These are phyloP conservation scores for Tolypocladium amazonense DNA, from an alignment of 2,329 filamentous ascomycete species.

Conservation along the genomic window DNA sequence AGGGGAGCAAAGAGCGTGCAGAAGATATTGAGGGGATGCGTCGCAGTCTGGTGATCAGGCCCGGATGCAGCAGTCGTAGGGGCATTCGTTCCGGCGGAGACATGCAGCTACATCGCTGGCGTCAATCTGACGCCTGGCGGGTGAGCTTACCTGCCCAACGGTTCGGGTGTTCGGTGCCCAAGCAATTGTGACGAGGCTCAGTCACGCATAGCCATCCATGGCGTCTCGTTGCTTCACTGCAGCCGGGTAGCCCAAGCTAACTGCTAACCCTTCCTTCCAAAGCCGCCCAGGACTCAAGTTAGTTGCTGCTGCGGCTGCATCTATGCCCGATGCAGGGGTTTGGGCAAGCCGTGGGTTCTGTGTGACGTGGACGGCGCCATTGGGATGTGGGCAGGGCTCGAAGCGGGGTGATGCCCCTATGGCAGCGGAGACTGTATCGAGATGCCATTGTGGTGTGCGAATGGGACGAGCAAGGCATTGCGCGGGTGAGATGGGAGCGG, in stretches of 20 bases:
- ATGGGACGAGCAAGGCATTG: background rate
- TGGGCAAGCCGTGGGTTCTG: background rate
- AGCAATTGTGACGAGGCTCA: background rate
- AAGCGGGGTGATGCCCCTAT: background rate
- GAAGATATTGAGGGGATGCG: background rate
- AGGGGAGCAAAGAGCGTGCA: background rate
- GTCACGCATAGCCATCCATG: background rate
- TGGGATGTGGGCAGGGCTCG: conserved; percentile 1
- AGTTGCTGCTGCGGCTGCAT: background rate
- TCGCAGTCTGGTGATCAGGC: background rate
- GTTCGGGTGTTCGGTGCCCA: background rate
- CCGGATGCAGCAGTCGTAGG: background rate
- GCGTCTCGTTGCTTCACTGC: background rate
- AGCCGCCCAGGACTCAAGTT: background rate
- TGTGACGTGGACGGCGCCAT: conserved; percentile 6
- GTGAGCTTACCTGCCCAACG: background rate
- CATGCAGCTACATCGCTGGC: background rate
- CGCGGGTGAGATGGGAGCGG: background rate
- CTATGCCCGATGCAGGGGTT: background rate
- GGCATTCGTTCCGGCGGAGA: background rate
- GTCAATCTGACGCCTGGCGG: background rate
- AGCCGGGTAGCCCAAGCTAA: background rate
- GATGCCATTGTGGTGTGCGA: background rate
- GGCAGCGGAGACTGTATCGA: background rate
- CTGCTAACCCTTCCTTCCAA: background rate